Conservation (phyloP, 352 stramenopile species). For the Phytophthora hybrid region DNA sequence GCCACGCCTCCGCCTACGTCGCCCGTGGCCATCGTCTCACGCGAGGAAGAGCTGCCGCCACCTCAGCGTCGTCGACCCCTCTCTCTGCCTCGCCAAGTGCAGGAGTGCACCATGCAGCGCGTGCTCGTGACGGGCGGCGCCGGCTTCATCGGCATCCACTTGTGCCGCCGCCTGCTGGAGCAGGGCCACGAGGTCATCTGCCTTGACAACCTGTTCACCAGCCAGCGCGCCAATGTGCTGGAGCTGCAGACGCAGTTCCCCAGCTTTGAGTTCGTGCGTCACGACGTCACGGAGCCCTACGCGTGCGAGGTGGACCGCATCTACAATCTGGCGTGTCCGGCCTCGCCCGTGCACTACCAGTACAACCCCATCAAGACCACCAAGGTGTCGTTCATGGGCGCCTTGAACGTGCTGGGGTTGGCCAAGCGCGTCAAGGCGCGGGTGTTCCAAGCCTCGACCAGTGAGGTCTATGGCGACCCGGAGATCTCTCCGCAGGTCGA, state of each 20-base stretch:
- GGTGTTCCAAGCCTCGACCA: slow-evolving; percentile 98
- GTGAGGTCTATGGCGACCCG: slow-evolving; percentile 98
- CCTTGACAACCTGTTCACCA: slow-evolving; percentile 97
- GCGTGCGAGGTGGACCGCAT: slow-evolving; percentile 99
- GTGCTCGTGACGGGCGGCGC: slow-evolving; percentile 97
- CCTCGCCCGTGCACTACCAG: slow-evolving; percentile 99
- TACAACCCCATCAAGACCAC: slow-evolving; percentile 99
- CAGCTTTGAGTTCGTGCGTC: slow-evolving; percentile 96
- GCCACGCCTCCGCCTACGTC: slow-evolving; percentile 13
- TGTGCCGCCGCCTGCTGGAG: slow-evolving; percentile 93
- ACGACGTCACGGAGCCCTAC: slow-evolving; percentile 97
- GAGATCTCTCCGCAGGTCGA: slow-evolving; percentile 94
- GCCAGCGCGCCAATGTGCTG: slow-evolving; percentile 73
- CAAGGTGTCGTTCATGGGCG: slow-evolving; percentile 92
- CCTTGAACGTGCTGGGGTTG: slow-evolving; percentile 98
- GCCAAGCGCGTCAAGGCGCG: slow-evolving; percentile 96
- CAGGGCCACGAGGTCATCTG: slow-evolving; percentile 97
- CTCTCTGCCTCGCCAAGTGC: slow-evolving; percentile 44
- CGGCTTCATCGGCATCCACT: slow-evolving; percentile 95
- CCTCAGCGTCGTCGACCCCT: slow-evolving; percentile 28
- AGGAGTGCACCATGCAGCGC: slow-evolving; percentile 80
- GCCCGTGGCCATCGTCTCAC: slow-evolving; percentile 22
- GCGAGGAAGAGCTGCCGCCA: slow-evolving; percentile 14
- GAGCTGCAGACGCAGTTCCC: slow-evolving; percentile 65
- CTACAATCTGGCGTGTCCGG: slow-evolving; percentile 99